Percentiles rank a stretch among this genome's conserved stretches.
These are phyloP conservation scores for Chamaenerion angustifolium DNA, from an alignment of 345 rosid species.

Conservation along the genomic window DNA sequence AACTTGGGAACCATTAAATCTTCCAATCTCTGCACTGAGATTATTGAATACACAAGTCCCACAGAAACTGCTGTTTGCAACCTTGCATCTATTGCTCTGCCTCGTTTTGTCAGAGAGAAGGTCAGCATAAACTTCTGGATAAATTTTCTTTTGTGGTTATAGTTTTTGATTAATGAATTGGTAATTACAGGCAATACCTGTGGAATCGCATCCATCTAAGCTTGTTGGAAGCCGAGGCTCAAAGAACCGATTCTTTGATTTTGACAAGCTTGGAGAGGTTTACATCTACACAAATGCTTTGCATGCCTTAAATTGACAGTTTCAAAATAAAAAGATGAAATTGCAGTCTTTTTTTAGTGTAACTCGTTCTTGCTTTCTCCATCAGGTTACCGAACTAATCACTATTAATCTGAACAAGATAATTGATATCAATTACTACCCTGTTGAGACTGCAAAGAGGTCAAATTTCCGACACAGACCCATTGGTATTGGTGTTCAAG, in stretches of 20 bases:
- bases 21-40: conserved; percentile 86
- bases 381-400: conserved; percentile 51
- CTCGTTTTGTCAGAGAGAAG: conserved; percentile 71
- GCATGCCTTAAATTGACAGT: no score
- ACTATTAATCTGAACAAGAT: conserved; percentile 71
- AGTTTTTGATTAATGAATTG: no score
- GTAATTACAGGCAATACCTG: conserved; percentile 13
- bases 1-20: conserved; percentile 88
- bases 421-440: conserved; percentile 84
- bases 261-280: conserved; percentile 90
- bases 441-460: conserved; percentile 75
- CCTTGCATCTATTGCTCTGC: conserved; percentile 89
- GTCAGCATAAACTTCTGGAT: conserved; percentile 11
- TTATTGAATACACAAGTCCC: conserved; percentile 82
- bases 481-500: conserved; percentile 89
- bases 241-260: conserved; percentile 69
- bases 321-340: no score
- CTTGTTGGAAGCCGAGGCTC: conserved; percentile 74
- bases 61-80: conserved; percentile 94
- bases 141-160: no score
- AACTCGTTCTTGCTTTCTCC: neutral
- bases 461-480: conserved; percentile 84
- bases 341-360: no score
- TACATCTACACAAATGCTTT: neutral
- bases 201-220: conserved; percentile 69